phyloP scores from a whole-genome alignment of 371 early-diverging fungal species.

The Actinomucor elegans region DNA sequence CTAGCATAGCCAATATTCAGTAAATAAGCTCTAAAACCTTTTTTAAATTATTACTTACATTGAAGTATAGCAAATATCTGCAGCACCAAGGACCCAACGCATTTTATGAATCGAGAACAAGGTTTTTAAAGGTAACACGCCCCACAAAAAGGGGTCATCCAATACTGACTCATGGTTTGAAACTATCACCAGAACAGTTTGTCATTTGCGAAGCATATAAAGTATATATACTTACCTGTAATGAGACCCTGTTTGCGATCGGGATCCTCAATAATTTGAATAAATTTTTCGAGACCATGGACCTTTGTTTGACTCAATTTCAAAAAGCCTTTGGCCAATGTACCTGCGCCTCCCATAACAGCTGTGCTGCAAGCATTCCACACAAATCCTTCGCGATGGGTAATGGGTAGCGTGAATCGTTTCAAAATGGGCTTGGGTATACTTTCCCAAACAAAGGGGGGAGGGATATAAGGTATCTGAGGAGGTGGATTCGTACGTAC shows the following conservation, averaged over 20 bases:
- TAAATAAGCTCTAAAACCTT: not conserved
- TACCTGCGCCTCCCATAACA: constrained; percentile 45
- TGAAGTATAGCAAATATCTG: constrained; percentile 80
- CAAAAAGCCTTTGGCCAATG: constrained; percentile 55
- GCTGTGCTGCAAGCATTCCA: constrained; percentile 52
- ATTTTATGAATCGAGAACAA: constrained; percentile 49
- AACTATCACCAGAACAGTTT: constrained; percentile 21
- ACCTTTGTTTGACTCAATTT: constrained; percentile 52
- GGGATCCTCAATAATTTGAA: constrained; percentile 53
- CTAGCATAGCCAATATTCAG: constrained; percentile 29
- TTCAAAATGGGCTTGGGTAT: constrained; percentile 30
- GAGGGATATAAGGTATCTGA: constrained; percentile 16
- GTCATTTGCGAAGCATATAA: not conserved
- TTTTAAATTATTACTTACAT: constrained; percentile 44
- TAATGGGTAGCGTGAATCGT: constrained; percentile 22
- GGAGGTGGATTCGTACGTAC: not conserved
- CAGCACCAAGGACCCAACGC: constrained; percentile 87
- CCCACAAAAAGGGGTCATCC: constrained; percentile 89
- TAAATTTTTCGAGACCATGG: constrained; percentile 60
- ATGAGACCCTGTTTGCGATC: constrained; percentile 61
- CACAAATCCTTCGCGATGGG: constrained; percentile 23
- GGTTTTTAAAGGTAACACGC: constrained; percentile 59
- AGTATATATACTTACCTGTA: constrained; percentile 49
- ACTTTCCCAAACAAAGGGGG: constrained; percentile 39
- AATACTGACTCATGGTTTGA: constrained; percentile 57